Conservation (phyloP, 2,329 filamentous ascomycete species). For the Fusarium ramigenum region DNA sequence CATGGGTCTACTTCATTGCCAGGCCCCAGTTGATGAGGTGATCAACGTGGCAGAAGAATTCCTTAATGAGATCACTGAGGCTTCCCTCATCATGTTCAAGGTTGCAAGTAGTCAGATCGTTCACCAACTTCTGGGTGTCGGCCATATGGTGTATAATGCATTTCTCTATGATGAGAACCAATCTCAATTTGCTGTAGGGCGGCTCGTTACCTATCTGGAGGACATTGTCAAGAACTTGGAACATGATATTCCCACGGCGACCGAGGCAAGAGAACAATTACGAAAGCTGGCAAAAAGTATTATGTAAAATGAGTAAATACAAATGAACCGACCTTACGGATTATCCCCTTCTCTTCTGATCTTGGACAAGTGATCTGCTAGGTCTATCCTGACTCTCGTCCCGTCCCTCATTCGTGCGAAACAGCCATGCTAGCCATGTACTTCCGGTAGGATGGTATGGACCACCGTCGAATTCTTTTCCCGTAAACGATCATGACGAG, state of each 20-base stretch:
- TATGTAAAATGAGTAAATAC: not conserved
- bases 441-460: not conserved
- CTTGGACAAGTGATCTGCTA: accelerated
- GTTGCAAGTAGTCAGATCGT: not conserved
- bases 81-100: not conserved
- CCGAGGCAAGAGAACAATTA: not conserved
- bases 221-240: not conserved
- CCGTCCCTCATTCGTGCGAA: not conserved
- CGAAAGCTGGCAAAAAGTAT: not conserved
- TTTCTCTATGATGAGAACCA: not conserved
- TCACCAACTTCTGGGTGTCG: not conserved
- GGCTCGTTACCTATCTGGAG: not conserved
- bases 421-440: not conserved
- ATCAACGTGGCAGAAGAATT: not conserved
- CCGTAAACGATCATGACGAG: not conserved
- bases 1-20: not conserved
- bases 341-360: accelerated
- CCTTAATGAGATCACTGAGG: not conserved
- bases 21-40: not conserved
- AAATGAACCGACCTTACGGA: not conserved
- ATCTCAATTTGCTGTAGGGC: not conserved
- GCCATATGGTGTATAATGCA: not conserved
- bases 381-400: accelerated
- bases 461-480: not conserved
- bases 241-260: not conserved